Evolutionary conservation across 2,329 filamentous ascomycete genomes (phyloP), one percentile per base, ranked within the genome.

Genomic region (Endothia cerciana): DNA sequence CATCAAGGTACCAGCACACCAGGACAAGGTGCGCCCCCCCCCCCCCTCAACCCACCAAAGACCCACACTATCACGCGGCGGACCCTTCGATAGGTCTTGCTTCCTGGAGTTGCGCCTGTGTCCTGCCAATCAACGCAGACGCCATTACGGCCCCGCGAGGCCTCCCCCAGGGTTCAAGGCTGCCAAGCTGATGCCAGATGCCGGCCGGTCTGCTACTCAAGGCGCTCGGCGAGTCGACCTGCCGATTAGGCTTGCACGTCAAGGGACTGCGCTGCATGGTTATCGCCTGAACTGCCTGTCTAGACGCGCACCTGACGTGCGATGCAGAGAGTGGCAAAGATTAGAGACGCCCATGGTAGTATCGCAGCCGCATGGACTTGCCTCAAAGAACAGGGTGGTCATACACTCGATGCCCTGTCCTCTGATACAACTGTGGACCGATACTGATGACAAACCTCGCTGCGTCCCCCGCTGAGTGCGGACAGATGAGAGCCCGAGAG

Each of bases 221-320:
- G n/a, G 8, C n/a, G 22, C 19, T 28, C 45, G 22, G 28, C n/a
- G n/a, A n/a, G n/a, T n/a, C n/a, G n/a, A n/a, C 47, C 47, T 51
- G 47, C 47, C 47, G 47, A 30, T 30, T 30, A 15, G 53, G 15
- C 19, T 56, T 30, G 15, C n/a, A 25, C 36, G 10, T 7, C 33
- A 58, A 51, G 13, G 28, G 22, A 30, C 47, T 51, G 13, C 5
- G 19, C 51, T 55, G 19, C 51, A 55, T 33, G 30, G 51, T 36
- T 55, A 6, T 15, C 28, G 51, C 30, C 19, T 10, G 17, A 55
- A 17, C 40, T 15, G 13, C 11, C 25, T 58, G 22, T 19, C 17
- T 45, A 30, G 57, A 43, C 15, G 40, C 57, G 57, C 57, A 43
- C 57, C 57, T 59, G 10, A 19, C 17, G 57, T 59, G 38, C 15